Evolutionary conservation across 257 asterid species (phyloP), one percentile per base, ranked within the genome.

Genomic region (Solanum bulbocastanum): DNA sequence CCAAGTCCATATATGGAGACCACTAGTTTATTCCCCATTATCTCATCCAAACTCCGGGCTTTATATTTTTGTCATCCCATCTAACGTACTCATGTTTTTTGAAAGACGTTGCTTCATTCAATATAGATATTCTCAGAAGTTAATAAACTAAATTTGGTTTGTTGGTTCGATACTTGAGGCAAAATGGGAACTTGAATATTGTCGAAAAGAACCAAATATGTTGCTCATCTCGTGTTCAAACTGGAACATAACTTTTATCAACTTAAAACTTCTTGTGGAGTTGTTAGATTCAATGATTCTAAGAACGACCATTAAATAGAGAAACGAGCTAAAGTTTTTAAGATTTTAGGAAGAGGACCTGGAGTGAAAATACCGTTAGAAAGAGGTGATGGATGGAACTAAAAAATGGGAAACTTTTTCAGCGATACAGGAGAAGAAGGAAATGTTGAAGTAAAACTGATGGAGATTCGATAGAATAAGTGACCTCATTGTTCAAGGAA

Each of bases 381-480:
- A 49, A 49, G 9, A 49, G 9, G 23, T 2, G 23, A 49, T 49
- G 60, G 96, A 44, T 91, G 90, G 98, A 95, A 90, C 88, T 94
- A 5, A 90, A 90, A 32, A 73, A 49, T 94, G 78, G 97, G 95
- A 9, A 92, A 85, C 84, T 92, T 93, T 82, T 88, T 87, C 88
- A 66, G 7, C 1, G 20, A 66, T 66, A 66, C 22, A 66, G 22
- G 22, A 66, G 10, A 66, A 5, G 9, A 75, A 2, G 83, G 91
- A 3, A 93, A 92, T 46, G 90, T 93, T 33, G 94, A 91, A 90
- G 74, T 33, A 2, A 46, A 46, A 46, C 20, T 46, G 20, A 46
- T 14, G 20, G 58, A 46, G 58, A 46, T 46, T 46, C 7, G 20
- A 46, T 14, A 5, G 20, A 46, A 46, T 14, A 46, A 1, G 58